Evolutionary conservation across 495 filamentous ascomycete species (phyloP).

Genomic region (Hamigera avellanea): DNA sequence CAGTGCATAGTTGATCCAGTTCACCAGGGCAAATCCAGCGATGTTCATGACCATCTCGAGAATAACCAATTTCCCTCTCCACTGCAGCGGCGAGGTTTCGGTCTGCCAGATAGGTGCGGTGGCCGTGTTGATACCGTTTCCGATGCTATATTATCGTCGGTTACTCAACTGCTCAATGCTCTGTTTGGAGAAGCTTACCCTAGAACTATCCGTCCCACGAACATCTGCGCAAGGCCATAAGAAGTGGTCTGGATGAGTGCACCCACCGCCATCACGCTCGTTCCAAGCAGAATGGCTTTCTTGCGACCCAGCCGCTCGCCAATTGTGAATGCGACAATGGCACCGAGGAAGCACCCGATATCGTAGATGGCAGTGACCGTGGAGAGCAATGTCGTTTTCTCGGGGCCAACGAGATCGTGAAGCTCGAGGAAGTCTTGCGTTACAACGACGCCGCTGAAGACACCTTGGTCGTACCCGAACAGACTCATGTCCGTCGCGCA

Average conservation of each 20-base stretch:
- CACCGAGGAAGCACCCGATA: constrained; percentile 44
- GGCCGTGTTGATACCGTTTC: constrained; percentile 14
- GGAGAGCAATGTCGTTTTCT: constrained; percentile 2
- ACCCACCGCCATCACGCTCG: constrained; percentile 41
- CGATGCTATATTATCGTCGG: too few species aligned
- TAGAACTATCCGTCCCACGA: constrained; percentile 47
- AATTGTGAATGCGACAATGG: constrained; percentile 32
- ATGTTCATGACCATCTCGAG: constrained; percentile 17
- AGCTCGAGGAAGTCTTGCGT: constrained; percentile 14
- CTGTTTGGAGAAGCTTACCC: constrained; percentile 1
- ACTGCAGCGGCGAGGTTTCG: constrained; percentile 14
- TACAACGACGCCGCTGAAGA: constrained; percentile 21
- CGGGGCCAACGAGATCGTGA: constrained; percentile 9
- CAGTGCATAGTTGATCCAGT: constrained; percentile 33
- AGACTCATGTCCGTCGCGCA: constrained; percentile 20
- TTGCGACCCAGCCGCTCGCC: constrained; percentile 43
- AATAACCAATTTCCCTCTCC: constrained; percentile 19
- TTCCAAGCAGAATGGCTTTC: constrained; percentile 38
- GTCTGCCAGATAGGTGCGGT: constrained; percentile 21
- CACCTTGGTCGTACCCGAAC: constrained; percentile 24
- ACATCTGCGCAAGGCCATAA: constrained; percentile 42
- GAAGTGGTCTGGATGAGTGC: constrained; percentile 44
- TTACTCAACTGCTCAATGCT: constrained; percentile 13
- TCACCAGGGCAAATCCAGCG: constrained; percentile 16
- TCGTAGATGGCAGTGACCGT: constrained; percentile 42